These are phyloP conservation scores for Fusarium torulosum DNA, from an alignment of 2,329 filamentous ascomycete genomes.

Conservation along the genomic window DNA sequence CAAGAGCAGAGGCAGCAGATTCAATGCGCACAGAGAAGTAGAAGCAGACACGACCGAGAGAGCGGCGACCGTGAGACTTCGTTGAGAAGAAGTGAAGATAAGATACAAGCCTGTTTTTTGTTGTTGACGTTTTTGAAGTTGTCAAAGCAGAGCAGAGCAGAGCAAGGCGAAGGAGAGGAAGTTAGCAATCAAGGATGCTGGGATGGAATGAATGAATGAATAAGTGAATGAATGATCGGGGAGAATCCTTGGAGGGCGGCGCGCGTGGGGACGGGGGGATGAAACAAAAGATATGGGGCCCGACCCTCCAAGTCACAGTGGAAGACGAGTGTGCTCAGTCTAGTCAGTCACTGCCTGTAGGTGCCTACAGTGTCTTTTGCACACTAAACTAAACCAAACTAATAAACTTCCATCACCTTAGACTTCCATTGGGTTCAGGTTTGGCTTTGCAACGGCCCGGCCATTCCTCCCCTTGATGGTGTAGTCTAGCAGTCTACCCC, in stretches of 20 bases:
- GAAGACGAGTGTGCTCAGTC: background rate
- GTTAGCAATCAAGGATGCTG: conserved; percentile 25
- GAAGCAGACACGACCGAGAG: conserved; percentile 39
- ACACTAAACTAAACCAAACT: background rate
- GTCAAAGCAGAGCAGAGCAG: conserved; percentile 35
- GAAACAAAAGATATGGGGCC: conserved; percentile 49
- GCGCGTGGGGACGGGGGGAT: conserved; percentile 42
- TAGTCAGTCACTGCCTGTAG: conserved; percentile 2
- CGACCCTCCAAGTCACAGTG: conserved; percentile 11
- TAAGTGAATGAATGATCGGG: background rate
- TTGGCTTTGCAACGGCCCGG: conserved; percentile 37
- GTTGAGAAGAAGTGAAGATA: conserved; percentile 46
- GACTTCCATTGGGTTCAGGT: background rate
- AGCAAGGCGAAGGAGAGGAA: conserved; percentile 41
- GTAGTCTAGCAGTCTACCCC: conserved; percentile 14
- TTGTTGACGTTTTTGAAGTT: conserved; percentile 33
- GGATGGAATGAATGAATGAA: conserved; percentile 24
- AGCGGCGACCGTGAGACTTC: conserved; percentile 38
- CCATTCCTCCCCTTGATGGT: conserved; percentile 19
- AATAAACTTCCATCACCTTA: conserved; percentile 4
- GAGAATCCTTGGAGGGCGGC: conserved; percentile 11
- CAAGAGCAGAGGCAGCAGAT: conserved; percentile 28
- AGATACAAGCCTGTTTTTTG: conserved; percentile 41
- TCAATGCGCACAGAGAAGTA: conserved; percentile 33
- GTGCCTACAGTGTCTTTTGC: background rate